Conservation (phyloP, 129 eudicot genomes). For the Heracleum sosnowskyi region DNA sequence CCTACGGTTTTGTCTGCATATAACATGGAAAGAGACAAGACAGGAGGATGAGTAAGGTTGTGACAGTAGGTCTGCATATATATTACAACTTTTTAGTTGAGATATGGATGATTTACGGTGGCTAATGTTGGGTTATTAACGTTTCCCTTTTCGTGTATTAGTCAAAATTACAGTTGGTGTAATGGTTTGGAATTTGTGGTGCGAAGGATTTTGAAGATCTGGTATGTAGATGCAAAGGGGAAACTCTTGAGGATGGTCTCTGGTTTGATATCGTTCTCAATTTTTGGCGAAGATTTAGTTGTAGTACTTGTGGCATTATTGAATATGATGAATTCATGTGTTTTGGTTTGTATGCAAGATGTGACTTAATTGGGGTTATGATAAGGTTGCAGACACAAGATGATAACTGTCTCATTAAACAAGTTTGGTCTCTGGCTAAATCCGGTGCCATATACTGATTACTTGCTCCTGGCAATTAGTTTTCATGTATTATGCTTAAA, state of each 20-base stretch:
- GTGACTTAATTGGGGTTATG: too few relatives aligned
- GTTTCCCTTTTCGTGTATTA: background rate
- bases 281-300: background rate
- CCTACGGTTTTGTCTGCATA: too few relatives aligned
- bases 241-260: too few relatives aligned
- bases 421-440: too few relatives aligned
- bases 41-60: background rate
- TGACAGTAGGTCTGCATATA: background rate
- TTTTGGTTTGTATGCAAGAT: background rate
- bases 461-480: background rate
- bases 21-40: background rate
- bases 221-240: too few relatives aligned
- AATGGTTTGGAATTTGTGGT: too few relatives aligned
- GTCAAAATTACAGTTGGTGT: background rate
- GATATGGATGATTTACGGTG: background rate
- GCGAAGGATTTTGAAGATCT: too few relatives aligned
- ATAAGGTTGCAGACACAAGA: too few relatives aligned
- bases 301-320: background rate
- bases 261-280: background rate
- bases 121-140: background rate
- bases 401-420: background rate
- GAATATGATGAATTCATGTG: background rate
- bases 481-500: background rate
- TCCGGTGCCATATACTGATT: too few relatives aligned
- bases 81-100: background rate